Evolutionary conservation across 2,329 filamentous ascomycete genomes (phyloP), one percentile per base, ranked within the genome.

Genomic region (Penicillium olsonii): DNA sequence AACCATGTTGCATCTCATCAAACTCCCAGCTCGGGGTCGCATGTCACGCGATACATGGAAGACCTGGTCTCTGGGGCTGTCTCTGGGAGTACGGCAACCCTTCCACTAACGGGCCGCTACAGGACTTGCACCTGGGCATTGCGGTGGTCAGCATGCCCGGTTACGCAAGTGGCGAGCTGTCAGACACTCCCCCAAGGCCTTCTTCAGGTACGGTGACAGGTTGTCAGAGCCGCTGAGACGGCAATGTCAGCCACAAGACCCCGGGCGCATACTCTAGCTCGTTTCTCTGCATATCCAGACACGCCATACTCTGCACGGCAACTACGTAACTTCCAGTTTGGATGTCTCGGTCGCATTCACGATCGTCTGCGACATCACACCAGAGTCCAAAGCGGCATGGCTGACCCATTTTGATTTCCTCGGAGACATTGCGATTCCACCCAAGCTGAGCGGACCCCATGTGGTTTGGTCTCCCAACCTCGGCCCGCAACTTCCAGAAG

Each of bases 401-500:
- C 24, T 38, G 24, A 22, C 39, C 26, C 14, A 38, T 46, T 43
- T 38, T 9, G 41, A 26, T 46, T 43, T 18, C 47, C 18, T 33
- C 29, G 14, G 24, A 37, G 22, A 33, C 33, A 48, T 44, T 41
- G 18, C 29, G 34, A 44, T 46, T 46, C 33, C 37, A 44, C 34
- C 45, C 24, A 46, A 31, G 37, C 20, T 40, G 38, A 17, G 37
- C 33, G 34, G 29, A 2, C 45, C 17, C 37, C 40, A 48, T 48
- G 27, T 48, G 46, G 46, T 44, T 37, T 20, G 41, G 35, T 8
- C 22, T 38, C n/a, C 27, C 35, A 24, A 53, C 52, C 54, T 55
- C 56, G 54, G 56, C 45, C 47, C 44, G 42, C 19, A 37, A 38
- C 47, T 56, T 56, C 56, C 52, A 56, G 56, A 53, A 58, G 47